Evolutionary conservation across 2,329 filamentous ascomycete genomes (phyloP).

Genomic region (Clarireedia hainanense): DNA sequence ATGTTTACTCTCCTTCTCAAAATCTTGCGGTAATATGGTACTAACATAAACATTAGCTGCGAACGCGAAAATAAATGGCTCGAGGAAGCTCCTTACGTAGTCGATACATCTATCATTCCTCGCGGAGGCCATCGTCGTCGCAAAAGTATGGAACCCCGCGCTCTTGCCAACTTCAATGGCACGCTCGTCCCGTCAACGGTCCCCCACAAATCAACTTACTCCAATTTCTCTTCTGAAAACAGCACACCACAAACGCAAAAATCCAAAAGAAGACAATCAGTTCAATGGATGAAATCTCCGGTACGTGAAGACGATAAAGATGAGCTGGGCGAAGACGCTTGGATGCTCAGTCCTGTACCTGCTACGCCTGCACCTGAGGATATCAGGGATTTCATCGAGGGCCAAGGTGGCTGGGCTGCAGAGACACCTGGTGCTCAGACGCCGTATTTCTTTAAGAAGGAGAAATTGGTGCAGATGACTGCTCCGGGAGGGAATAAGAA

Average conservation of each 20-base stretch:
- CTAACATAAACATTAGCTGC: conserved; percentile 43
- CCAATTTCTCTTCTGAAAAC: conserved; percentile 20
- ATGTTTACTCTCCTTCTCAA: conserved; percentile 34
- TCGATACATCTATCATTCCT: conserved; percentile 60
- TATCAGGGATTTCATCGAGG: conserved; percentile 25
- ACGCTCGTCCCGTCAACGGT: conserved; percentile 41
- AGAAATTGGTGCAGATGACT: conserved; percentile 27
- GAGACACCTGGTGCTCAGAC: conserved; percentile 26
- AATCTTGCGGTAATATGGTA: conserved; percentile 24
- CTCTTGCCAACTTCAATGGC: conserved; percentile 61
- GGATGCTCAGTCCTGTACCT: conserved; percentile 26
- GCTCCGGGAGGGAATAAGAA: conserved; percentile 13
- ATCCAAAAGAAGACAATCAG: conserved; percentile 24
- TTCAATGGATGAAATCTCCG: conserved; percentile 29
- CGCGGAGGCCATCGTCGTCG: conserved; percentile 64
- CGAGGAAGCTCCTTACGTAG: conserved; percentile 60
- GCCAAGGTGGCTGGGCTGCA: conserved; percentile 20
- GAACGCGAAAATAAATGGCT: conserved; percentile 71
- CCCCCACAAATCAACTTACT: conserved; percentile 21
- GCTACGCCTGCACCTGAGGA: conserved; percentile 26
- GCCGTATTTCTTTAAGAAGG: conserved; percentile 27
- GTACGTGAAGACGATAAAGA: conserved; percentile 10
- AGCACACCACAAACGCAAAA: conserved; percentile 26
- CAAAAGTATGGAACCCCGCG: conserved; percentile 74
- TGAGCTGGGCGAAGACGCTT: conserved; percentile 19